Evolutionary conservation across 306 rosid genomes (phyloP).

Genomic region (Hippophae rhamnoides): DNA sequence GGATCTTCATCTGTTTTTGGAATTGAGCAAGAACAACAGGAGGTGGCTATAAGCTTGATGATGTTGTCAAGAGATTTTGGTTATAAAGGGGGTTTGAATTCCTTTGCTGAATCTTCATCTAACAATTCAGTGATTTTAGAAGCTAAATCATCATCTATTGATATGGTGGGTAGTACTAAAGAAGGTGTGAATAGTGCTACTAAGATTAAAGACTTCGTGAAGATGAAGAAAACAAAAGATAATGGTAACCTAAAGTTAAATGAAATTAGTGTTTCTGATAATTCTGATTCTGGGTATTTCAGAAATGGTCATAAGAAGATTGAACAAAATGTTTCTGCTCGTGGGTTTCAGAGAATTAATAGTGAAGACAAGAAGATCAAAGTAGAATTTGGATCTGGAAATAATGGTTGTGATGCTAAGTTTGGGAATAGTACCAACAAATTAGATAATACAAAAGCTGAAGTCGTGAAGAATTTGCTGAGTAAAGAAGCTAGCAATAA

Average conservation of each 20-base stretch:
- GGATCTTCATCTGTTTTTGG: constrained; percentile 42
- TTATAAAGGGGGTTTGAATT: constrained; percentile 29
- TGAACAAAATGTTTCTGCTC: constrained; percentile 41
- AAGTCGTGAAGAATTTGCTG: constrained; percentile 26
- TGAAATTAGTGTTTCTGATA: constrained; percentile 36
- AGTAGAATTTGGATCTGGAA: constrained; percentile 29
- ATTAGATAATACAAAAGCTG: constrained; percentile 18
- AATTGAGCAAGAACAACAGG: constrained; percentile 51
- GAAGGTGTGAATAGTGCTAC: constrained; percentile 2
- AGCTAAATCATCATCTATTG: constrained; percentile 43
- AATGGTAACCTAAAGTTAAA: constrained; percentile 22
- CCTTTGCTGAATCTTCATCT: constrained; percentile 56
- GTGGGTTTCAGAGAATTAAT: constrained; percentile 24
- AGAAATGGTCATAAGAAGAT: constrained; percentile 39
- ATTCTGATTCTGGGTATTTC: constrained; percentile 59
- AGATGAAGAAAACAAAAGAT: too few species aligned
- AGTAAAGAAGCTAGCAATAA: constrained; percentile 26
- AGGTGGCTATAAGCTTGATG: constrained; percentile 70
- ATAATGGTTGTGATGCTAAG: constrained; percentile 10
- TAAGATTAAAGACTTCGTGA: too few species aligned
- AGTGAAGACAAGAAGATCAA: constrained; percentile 31
- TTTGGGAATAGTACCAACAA: constrained; percentile 4
- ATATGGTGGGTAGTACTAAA: constrained; percentile 24
- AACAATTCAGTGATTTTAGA: constrained; percentile 55
- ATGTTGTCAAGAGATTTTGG: constrained; percentile 54